Evolutionary conservation across 768 basidiomycete genomes (phyloP), one percentile per base, ranked within the genome.

Genomic region (Daedalea quercina): DNA sequence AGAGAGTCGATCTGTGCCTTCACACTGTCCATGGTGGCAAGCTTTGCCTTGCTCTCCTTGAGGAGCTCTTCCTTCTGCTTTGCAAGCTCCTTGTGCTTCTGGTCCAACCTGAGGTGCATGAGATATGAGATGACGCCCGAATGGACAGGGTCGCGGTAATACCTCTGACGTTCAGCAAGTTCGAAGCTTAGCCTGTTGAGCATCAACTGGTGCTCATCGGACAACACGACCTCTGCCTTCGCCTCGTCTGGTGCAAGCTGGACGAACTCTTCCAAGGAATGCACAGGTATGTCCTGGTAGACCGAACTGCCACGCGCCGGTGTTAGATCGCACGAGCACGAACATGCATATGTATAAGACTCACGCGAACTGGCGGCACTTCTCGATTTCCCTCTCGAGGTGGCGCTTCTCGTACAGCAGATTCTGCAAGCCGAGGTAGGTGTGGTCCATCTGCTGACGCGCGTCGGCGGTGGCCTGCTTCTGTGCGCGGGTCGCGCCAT

Each of bases 321-420:
- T 19, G 54, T 49, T 24, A 44, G 42, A 9, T n/a, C 28, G 51
- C 19, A 31, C 47, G 52, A 34, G 25, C 20, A 20, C n/a, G 19
- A 11, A n/a, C 8, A 20, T 26, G 13, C 37, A 3, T 17, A 19
- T 31, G 37, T 37, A n/a, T n/a, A 3, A 33, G 13, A 76, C 88
- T 62, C 65, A 93, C 90, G 87, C 89, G 64, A 92, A 94, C 64
- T 94, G 90, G 45, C 89, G 80, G 69, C 92, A 94, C 65, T 93
- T 92, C 61, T 90, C 87, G 33, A 94, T 94, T 71, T 94, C 92
- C 52, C 89, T 78, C 67, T 93, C 90, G 4, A 94, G 80, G 63
- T 94, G 90, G 24, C 90, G 78, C 64, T 89, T 90, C 69, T 94
- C 91, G 60, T 94, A 94, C 46, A 87, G 76, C 33, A 93, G 73